Conservation (phyloP, 2,329 filamentous ascomycete species). For the Alternaria hordeiaustralica region DNA sequence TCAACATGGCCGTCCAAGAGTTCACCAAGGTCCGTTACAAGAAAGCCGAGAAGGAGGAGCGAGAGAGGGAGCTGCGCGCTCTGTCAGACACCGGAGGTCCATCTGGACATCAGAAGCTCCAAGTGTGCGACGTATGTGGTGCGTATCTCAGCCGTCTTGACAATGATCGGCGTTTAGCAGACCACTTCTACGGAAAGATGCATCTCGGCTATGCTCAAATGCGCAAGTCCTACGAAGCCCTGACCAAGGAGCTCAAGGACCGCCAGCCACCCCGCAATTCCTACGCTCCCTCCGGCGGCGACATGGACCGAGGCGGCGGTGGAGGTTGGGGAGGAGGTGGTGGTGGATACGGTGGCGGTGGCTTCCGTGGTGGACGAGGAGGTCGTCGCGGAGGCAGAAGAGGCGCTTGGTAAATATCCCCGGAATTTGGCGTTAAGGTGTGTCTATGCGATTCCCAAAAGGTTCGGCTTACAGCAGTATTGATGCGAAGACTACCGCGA, state of each 20-base stretch:
- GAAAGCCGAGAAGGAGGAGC: slow-evolving; percentile 80
- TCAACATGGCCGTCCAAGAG: slow-evolving; percentile 84
- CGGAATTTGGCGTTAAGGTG: slow-evolving; percentile 44
- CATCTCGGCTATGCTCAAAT: slow-evolving; percentile 97
- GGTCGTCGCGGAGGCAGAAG: slow-evolving; percentile 31
- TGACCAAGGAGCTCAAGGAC: slow-evolving; percentile 85
- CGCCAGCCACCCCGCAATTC: slow-evolving; percentile 64
- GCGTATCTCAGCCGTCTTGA: slow-evolving; percentile 91
- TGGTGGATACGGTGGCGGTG: slow-evolving; percentile 30
- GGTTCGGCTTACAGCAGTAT: slow-evolving; percentile 43
- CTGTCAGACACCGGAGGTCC: slow-evolving; percentile 92
- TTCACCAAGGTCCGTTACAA: slow-evolving; percentile 84
- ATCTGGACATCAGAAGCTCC: slow-evolving; percentile 94
- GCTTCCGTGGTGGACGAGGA: slow-evolving; percentile 29
- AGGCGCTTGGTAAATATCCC: slow-evolving; percentile 38
- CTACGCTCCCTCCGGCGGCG: slow-evolving; percentile 28
- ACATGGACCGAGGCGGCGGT: slow-evolving; percentile 35
- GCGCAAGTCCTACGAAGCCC: slow-evolving; percentile 88
- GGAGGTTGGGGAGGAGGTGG: slow-evolving; percentile 31
- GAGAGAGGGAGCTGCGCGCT: slow-evolving; percentile 86
- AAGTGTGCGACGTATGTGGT: slow-evolving; percentile 98
- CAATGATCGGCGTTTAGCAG: slow-evolving; percentile 90
- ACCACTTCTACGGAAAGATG: slow-evolving; percentile 99
- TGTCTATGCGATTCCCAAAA: slow-evolving; percentile 43
- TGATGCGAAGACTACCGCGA: slow-evolving; percentile 25